Base-by-base conservation (phyloP, 306 rosid genomes). In the Begonia peltatifolia region DNA sequence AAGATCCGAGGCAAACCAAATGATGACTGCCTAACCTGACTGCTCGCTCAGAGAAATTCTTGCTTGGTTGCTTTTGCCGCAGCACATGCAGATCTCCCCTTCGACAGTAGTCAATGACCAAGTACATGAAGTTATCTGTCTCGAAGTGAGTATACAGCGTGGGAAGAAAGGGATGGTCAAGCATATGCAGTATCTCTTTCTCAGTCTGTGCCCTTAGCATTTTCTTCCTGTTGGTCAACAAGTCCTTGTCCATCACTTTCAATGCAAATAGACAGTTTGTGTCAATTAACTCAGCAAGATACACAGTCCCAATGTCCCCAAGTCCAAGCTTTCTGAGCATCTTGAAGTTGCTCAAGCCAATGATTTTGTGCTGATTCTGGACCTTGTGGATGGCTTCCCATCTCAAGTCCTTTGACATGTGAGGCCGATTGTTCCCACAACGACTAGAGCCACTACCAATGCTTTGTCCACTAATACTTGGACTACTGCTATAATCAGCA, bases 91-190 rank as follows among this genome's bases (percentile, higher is more conserved):
- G 71, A 77, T 90, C 99, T 46, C 99, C 99, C 4, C 92, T 92
- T 0, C 87, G 95, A 74, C 97, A 85, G 60, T 85, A 76, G 75
- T 90, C 95, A 82, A 90, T 90, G 49, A 85, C 95, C 74, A 90
- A 76, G 79, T 92, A 90, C 41, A 87, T 78, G 59, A 78, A 82
- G 69, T 82, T 86, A 62, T 86, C 86, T 2, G 99, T 72, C 46
- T 70, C 71, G 52, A 84, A 71, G 66, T 86, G 83, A 12, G 86
- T 73, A 71, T 80, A 90, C 11, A 90, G 72, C 0, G 99, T 90
- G 15, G 99, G 99, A 55, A 90, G 95, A 71, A 90, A 90, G 1
- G 99, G 99, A 73, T 90, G 99, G 70, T 90, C 99, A 63, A 90
- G 70, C 76, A 83, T 79, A 60, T 90, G 86, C 44, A 90, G 81